phyloP scores from a whole-genome alignment of 441 rosid genomes.

The Metrosideros polymorpha region DNA sequence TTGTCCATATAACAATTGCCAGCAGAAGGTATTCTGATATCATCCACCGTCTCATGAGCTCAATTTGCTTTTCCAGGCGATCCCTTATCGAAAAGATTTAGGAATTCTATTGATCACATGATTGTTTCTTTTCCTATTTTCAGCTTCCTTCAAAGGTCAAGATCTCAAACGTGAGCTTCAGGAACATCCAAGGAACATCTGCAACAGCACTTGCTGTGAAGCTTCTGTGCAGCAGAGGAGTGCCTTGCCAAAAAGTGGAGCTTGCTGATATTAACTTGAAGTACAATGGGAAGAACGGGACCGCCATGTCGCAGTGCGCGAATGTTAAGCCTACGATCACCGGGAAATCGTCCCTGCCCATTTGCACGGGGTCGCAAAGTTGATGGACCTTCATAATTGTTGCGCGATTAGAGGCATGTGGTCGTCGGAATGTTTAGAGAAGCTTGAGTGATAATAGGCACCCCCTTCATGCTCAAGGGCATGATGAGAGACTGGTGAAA shows the following conservation, averaged over 20 bases:
- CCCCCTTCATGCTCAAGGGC: background rate
- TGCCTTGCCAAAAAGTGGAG: conserved; percentile 29
- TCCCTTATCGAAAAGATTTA: background rate
- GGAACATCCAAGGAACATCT: conserved; percentile 34
- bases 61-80: background rate
- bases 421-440: background rate
- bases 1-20: conserved; percentile 1
- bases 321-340: conserved; percentile 25
- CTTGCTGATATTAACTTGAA: conserved; percentile 26
- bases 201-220: conserved; percentile 18
- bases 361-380: background rate
- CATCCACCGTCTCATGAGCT: background rate
- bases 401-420: background rate
- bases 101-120: background rate
- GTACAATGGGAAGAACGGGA: conserved; percentile 19
- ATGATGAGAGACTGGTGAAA: background rate
- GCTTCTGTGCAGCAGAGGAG: conserved; percentile 28
- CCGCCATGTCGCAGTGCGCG: conserved; percentile 19
- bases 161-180: conserved; percentile 29
- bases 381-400: background rate
- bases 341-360: conserved; percentile 6
- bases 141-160: conserved; percentile 31
- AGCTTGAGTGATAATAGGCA: background rate
- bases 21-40: background rate
- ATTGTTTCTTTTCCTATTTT: background rate